Conservation (phyloP, 2,329 filamentous ascomycete species). For the Colletotrichum sidae region DNA sequence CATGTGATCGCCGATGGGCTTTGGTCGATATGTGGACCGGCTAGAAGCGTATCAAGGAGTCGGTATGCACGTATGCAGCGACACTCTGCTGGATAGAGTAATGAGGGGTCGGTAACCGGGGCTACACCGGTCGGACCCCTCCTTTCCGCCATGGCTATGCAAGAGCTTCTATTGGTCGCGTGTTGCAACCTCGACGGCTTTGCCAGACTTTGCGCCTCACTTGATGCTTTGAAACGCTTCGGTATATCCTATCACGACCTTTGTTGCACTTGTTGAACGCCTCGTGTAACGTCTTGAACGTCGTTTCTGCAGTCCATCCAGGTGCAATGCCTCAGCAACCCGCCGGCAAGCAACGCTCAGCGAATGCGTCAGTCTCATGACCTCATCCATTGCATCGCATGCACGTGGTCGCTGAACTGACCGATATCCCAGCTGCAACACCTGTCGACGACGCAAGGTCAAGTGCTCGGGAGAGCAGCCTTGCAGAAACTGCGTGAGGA, state of each 20-base stretch:
- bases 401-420: slow-evolving; percentile 2
- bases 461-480: slow-evolving; percentile 48
- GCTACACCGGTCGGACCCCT: no score
- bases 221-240: no score
- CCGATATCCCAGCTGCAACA: slow-evolving; percentile 24
- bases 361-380: slow-evolving; percentile 35
- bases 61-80: no score
- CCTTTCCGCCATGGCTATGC: no score
- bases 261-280: neutral
- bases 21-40: no score
- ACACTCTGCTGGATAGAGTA: no score
- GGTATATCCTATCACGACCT: neutral
- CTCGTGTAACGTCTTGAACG: neutral
- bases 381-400: slow-evolving; percentile 1
- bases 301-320: neutral
- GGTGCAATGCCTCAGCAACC: slow-evolving; percentile 28
- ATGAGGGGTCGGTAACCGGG: no score
- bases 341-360: slow-evolving; percentile 27
- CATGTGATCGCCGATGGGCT: no score
- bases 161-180: no score
- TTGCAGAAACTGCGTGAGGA: slow-evolving; percentile 48
- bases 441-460: slow-evolving; percentile 49
- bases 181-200: no score
- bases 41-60: no score
- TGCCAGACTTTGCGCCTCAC: no score